Evolutionary conservation across 2,329 filamentous ascomycete species (phyloP), one percentile per base, ranked within the genome.

Genomic region (Sporothrix brasiliensis): DNA sequence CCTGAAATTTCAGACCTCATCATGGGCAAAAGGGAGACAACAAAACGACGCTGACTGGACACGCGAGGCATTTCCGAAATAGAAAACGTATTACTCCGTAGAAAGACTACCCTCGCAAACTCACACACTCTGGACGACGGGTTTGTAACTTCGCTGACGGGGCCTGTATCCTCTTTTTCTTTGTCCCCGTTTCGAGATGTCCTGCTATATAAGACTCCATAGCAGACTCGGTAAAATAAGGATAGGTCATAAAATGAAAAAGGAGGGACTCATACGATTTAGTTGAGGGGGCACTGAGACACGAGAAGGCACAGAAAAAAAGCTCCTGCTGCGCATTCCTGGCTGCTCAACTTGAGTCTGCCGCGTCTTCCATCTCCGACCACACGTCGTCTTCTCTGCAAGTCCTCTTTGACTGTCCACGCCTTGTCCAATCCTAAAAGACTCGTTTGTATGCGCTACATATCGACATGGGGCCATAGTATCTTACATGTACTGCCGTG

Each of bases 61-160:
- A 70, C 69, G 69, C 69, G 61, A 67, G 69, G 52, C 69, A 47
- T 70, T 70, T 70, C 69, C 69, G 21, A 70, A 70, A 70, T 16
- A 19, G 58, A 65, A 44, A 67, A 54, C 6, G 34, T 34, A 9
- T 19, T 49, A 3, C 49, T 49, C 14, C 6, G 16, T 47, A 47
- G 5, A 49, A 30, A 13, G 41, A 9, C 24, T 24, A 49, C 19
- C n/a, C 41, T 49, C 60, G 21, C 60, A 27, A 65, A 30, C 44
- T 13, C 19, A 52, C 19, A 52, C 47, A 34, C 27, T 41, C 14
- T 44, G 2, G 61, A 65, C 44, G 14, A 50, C 10, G 44, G 39
- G 34, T 16, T 50, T 44, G 47, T 52, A 58, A 41, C 58, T 21
- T n/a, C 19, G 39, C 27, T 27, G 39, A 67, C 39, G 47, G 60